Evolutionary conservation across 177 flowering plant species (phyloP).

Genomic region (Vitis hybrid): DNA sequence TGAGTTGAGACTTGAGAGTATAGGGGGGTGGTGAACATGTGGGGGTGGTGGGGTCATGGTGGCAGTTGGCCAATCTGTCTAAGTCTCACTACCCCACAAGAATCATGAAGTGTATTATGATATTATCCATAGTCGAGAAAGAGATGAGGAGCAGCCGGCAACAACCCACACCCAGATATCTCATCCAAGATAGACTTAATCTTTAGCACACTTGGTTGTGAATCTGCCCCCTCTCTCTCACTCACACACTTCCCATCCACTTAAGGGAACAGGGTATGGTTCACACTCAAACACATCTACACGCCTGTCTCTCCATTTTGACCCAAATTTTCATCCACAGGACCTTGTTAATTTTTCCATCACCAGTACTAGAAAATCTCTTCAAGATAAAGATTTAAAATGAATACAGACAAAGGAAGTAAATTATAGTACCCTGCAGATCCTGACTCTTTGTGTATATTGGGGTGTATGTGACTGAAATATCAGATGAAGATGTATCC

Average conservation of each 20-base stretch:
- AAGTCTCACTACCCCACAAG: conserved; percentile 38
- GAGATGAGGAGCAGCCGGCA: conserved; percentile 41
- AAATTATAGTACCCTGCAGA: too few species aligned
- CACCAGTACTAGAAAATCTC: not conserved
- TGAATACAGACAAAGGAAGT: too few species aligned
- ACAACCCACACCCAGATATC: conserved; percentile 37
- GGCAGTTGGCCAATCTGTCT: conserved; percentile 65
- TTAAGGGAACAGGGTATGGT: conserved; percentile 6
- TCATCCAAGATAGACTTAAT: conserved; percentile 46
- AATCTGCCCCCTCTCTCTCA: conserved; percentile 21
- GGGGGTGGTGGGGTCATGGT: conserved; percentile 33
- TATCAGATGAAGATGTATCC: too few species aligned
- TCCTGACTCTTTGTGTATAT: too few species aligned
- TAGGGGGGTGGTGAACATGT: conserved; percentile 23
- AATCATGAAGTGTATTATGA: conserved; percentile 39
- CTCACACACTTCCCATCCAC: conserved; percentile 11
- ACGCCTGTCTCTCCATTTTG: not conserved
- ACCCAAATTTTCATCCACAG: too few species aligned
- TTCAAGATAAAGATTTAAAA: too few species aligned
- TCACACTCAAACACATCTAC: not conserved
- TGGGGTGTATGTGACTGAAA: too few species aligned
- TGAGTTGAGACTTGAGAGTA: not conserved
- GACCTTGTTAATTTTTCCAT: too few species aligned
- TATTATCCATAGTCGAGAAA: conserved; percentile 42
- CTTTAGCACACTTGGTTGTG: conserved; percentile 30